Evolutionary conservation across 176 grass and related monocot species (phyloP), one percentile per base, ranked within the genome.

Genomic region (Canna indica): DNA sequence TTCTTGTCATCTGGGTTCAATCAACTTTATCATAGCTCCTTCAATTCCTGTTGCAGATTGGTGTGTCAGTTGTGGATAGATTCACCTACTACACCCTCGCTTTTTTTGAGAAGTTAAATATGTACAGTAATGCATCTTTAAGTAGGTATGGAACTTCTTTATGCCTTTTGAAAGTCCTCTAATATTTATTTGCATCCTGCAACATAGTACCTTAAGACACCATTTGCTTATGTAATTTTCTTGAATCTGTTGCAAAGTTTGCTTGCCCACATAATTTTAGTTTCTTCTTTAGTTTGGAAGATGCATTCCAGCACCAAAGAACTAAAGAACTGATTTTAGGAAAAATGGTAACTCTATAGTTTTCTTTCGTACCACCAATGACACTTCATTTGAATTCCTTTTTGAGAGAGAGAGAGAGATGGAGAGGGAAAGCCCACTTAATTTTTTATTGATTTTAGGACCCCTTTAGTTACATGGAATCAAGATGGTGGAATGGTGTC

Each of bases 51-150:
- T 47, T 74, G 75, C 85, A 93, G 89, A 79, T 99, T 88, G 94
- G 89, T 82, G 94, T 99, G 41, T 99, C 94, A 75, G 89, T 93
- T 80, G 94, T 99, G 66, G 94, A 99, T 85, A 90, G 94, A 65
- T 99, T 93, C 85, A 99, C 89, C 29, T 99, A 83, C 67, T 90
- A 99, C 76, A 99, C 94, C 47, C 94, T 99, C 75, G 86, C 89
- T 63, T 93, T 99, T 78, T 99, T 99, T 79, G 89, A 99, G 86
- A 99, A 85, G 69, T 77, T 93, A 70, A 88, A 99, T 84, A 99
- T 99, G 89, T 90, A 99, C 75, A 99, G 94, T 90, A 99, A 99
- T 82, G 89, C 94, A 65, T 93, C 94, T 60, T 75, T 99, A 75
- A 87, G 77, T 81, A 93, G 94, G 94, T 93, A 90, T 63, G 54